Base-by-base conservation (phyloP, 225 moss, liverwort and hornwort genomes). In the Physcomitrellopsis africana region DNA sequence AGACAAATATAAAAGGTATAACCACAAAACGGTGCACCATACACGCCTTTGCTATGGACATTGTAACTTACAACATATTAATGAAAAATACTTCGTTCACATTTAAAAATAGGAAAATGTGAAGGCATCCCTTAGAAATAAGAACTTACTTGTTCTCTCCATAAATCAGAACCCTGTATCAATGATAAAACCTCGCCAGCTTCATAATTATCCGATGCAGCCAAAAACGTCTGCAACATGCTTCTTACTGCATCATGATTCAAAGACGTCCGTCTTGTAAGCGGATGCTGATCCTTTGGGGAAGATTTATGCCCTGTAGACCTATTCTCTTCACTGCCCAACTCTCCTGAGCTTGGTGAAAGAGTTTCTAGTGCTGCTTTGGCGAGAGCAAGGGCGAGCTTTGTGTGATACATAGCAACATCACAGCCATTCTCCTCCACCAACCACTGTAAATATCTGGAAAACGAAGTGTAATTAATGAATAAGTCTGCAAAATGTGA, bases 401-500 rank as follows among this genome's bases (percentile, higher is more conserved):
- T 90, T 73, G 97, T 99, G 65, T 99, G 97, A 81, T 94, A 94
- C 26, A 89, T 80, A 16, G 87, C 77, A 58, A 93, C 92, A 48
- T 92, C 89, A 72, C 89, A 83, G 24, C 93, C 95, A 74, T 99
- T 89, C 69, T 99, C 97, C 80, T 89, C 89, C 9, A 99, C 92
- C 75, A 99, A 80, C 97, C 97, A 99, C 74, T 91, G 92, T 82
- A 99, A 89, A 82, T 94, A 99, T 69, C 97, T 99, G 91, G 22
- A 47, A 17, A 55, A 19, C 65, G 71, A 16, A 24, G 67, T 8
- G 70, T 23, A 70, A 60, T 13, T 44, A 32, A 57, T 37, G 32
- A 63, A 54, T 77, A 54, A 84, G 48, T 61, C 53, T 24, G 60
- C 27, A 51, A 20, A 69, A 27, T 26, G 59, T 24, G 48, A 37